Base-by-base conservation (phyloP, 805 yeast genomes). In the Saccharomycopsis selenospora region DNA sequence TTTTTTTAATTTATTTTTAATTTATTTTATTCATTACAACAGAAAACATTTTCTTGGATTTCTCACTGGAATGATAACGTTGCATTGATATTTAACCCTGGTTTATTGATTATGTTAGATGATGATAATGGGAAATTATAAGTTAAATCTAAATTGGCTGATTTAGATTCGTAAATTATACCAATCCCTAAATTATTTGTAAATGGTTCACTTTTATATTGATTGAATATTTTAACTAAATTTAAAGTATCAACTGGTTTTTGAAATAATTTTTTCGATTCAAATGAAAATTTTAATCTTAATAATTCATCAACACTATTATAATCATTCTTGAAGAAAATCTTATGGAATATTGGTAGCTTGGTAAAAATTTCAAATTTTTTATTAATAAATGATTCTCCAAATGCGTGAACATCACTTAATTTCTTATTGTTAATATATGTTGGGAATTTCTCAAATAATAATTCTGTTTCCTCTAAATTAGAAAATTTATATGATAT, bases 291-390 rank as follows among this genome's bases (percentile, higher is more conserved):
- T 28, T 50, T 49, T 7, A 47, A 24, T 40, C 53, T 43, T 8
- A 50, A 42, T 20, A 49, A 26, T 2, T 50, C 38, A n/a, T n/a
- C n/a, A n/a, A n/a, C n/a, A n/a, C 23, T 22, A 11, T 11, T 11
- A 22, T 36, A 43, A 3, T 25, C 7, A 6, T 36, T 13, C 13
- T 30, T 14, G 11, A 27, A 27, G n/a, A 33, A 10, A 17, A 33
- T 36, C 6, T 47, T 36, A 36, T 46, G 45, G 29, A 47, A 50
- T n/a, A 48, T 40, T 18, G 53, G 53, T 7, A 47, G 13, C 25
- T 45, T 47, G 8, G 49, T 47, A 14, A 43, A 50, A 8, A 50
- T 25, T 23, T 46, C 38, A 27, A 47, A 47, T 3, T 46, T 41
- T 22, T 44, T 43, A 18, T 40, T 33, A 14, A 33, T 20, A 23